Evolutionary conservation across 768 basidiomycete genomes (phyloP).

Genomic region (Tulasnella sp.): DNA sequence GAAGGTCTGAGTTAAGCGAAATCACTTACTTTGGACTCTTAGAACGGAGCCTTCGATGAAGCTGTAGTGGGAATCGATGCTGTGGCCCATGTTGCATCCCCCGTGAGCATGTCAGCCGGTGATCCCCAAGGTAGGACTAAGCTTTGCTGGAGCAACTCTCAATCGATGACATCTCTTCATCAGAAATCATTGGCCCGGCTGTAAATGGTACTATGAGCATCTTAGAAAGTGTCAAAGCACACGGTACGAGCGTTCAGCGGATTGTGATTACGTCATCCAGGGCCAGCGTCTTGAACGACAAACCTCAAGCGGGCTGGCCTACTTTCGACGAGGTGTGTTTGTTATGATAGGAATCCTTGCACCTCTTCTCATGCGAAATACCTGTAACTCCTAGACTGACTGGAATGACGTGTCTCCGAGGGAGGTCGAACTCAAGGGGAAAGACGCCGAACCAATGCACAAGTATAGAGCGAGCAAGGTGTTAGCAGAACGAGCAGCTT

Average conservation of each 20-base stretch:
- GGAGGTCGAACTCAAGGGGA: background rate
- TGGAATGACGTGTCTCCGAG: background rate
- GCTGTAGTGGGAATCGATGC: slow-evolving; percentile 49
- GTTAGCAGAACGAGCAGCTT: slow-evolving; percentile 43
- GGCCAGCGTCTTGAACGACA: slow-evolving; percentile 41
- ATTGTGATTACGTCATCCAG: slow-evolving; percentile 46
- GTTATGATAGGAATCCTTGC: background rate
- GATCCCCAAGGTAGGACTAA: slow-evolving; percentile 35
- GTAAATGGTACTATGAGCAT: slow-evolving; percentile 46
- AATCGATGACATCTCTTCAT: background rate
- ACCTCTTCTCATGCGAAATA: background rate
- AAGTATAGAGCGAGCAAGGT: slow-evolving; percentile 42
- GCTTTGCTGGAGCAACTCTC: too few species aligned
- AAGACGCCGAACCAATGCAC: background rate
- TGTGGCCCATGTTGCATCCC: slow-evolving; percentile 44
- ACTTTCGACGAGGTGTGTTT: slow-evolving; percentile 21
- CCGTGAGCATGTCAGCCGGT: slow-evolving; percentile 40
- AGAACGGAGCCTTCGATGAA: slow-evolving; percentile 47
- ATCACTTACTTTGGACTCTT: background rate
- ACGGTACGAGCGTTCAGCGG: slow-evolving; percentile 42
- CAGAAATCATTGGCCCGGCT: slow-evolving; percentile 47
- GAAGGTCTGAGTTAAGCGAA: slow-evolving; percentile 29
- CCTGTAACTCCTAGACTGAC: background rate
- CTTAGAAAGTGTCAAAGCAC: slow-evolving; percentile 42
- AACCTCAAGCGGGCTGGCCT: background rate